Conservation (phyloP, 805 yeast species). For the Barnettozyma pratensis region DNA sequence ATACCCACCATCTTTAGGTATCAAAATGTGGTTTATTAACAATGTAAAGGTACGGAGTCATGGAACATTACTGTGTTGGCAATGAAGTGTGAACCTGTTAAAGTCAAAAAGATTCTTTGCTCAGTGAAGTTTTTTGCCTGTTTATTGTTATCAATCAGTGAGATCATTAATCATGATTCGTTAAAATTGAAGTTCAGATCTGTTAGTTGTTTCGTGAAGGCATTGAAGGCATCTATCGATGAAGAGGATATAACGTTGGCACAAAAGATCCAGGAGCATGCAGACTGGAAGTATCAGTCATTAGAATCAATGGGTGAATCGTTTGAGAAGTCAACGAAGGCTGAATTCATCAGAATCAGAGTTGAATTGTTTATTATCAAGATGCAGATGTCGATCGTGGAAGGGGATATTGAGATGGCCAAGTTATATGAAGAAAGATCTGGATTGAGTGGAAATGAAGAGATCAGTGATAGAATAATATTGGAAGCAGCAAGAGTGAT, state of each 20-base stretch:
- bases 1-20: neutral
- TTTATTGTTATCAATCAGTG: constrained; percentile 29
- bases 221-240: constrained; percentile 27
- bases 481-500: constrained; percentile 30
- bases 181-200: constrained; percentile 25
- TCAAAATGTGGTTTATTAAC: neutral
- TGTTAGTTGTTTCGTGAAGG: constrained; percentile 27
- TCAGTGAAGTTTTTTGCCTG: constrained; percentile 26
- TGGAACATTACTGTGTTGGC: constrained; percentile 34
- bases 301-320: constrained; percentile 18
- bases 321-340: neutral
- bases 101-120: constrained; percentile 10
- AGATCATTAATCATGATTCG: constrained; percentile 20
- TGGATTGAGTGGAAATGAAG: constrained; percentile 13
- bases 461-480: constrained; percentile 15
- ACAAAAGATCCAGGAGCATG: constrained; percentile 25
- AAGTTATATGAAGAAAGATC: constrained; percentile 30
- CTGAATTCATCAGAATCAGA: constrained; percentile 17
- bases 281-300: constrained; percentile 22
- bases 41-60: constrained; percentile 23
- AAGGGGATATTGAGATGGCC: constrained; percentile 32
- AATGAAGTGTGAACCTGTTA: constrained; percentile 17
- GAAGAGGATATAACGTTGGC: constrained; percentile 15
- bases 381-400: constrained; percentile 27
- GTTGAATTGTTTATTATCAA: constrained; percentile 28